Base-by-base conservation (phyloP, 164 flowering plant genomes). In the Warburgia ugandensis region DNA sequence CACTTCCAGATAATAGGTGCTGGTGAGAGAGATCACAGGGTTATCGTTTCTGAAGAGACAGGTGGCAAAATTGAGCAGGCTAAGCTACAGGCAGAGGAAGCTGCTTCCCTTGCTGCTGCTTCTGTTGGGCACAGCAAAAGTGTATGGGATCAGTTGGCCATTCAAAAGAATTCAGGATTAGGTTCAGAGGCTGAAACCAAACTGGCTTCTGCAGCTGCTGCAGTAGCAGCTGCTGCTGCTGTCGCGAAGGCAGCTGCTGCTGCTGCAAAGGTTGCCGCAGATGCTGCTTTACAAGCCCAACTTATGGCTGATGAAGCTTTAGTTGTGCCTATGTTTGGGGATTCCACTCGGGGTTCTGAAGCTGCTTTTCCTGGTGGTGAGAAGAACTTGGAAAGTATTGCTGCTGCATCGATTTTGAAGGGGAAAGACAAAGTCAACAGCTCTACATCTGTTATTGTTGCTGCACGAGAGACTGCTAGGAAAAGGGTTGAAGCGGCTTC, bases 241-340 rank as follows among this genome's bases (percentile, higher is more conserved):
- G 94, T 94, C 71, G 97, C 99, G 17, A 88, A 81, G 73, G 97
- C 96, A 10, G 99, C 99, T 2, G 87, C 99, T 35, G 99, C 97
- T 3, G 90, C 90, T 62, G 99, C 99, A 52, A 80, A 75, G 72
- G 73, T 94, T 68, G 99, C 99, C 50, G 74, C 79, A 17, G 81
- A 70, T 69, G 97, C 95, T 65, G 96, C 96, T 45, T 55, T 86
- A 69, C 97, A 89, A 71, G 97, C 96, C 43, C 80, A 89, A 66
- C 21, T 74, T 37, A 79, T 94, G 97, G 88, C 81, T 55, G 95
- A 84, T 47, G 95, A 86, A 59, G 80, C 75, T 48, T 45, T 85
- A 47, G 22, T 35, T 64, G 48, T 69, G 4, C 52, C 45, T 69
- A 66, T 54, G 32, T 35, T 32, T 44, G 50, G 55, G 10, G 61